A percentile compares a stretch with the other conserved stretches of the same genome.
Evolutionary conservation across 2,329 filamentous ascomycete genomes (phyloP).

Genomic region (Thelonectria discophora): DNA sequence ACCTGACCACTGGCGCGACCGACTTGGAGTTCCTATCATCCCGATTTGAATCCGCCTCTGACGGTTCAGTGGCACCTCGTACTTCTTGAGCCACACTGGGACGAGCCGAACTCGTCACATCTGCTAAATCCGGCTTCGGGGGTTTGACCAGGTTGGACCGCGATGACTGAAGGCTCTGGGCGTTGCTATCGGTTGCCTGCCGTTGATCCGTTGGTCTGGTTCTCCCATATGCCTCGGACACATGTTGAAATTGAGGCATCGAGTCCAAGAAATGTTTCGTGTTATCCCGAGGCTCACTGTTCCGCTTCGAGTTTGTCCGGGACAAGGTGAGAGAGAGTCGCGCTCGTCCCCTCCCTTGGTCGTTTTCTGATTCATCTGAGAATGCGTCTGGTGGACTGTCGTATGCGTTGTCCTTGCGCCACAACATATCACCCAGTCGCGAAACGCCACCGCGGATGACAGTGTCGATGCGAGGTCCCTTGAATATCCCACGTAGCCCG

Average conservation of each 20-base stretch:
- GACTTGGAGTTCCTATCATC: constrained; percentile 45
- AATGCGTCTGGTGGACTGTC: constrained; percentile 50
- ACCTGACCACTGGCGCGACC: constrained; percentile 41
- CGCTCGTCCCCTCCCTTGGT: constrained; percentile 51
- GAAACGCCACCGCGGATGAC: constrained; percentile 70
- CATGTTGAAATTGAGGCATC: constrained; percentile 60
- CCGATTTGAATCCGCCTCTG: constrained; percentile 51
- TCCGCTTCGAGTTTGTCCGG: constrained; percentile 46
- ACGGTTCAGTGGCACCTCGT: constrained; percentile 45
- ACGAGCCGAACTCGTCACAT: constrained; percentile 51
- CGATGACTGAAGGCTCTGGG: constrained; percentile 51
- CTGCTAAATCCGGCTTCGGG: constrained; percentile 58
- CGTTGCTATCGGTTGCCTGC: constrained; percentile 26
- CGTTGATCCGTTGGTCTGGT: constrained; percentile 28
- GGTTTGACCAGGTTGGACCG: constrained; percentile 60
- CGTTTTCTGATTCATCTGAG: constrained; percentile 60
- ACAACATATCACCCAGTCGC: constrained; percentile 65
- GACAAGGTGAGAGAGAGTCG: constrained; percentile 49
- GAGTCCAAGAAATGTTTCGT: constrained; percentile 60
- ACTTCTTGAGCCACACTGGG: constrained; percentile 39
- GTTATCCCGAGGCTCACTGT: constrained; percentile 44
- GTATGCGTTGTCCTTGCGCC: constrained; percentile 58
- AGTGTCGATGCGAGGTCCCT: constrained; percentile 77
- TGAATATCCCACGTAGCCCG: constrained; percentile 74
- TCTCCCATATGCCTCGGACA: constrained; percentile 41